A percentile compares a stretch with the other conserved stretches of the same genome.
Evolutionary conservation across 2,329 filamentous ascomycete genomes (phyloP).

Genomic region (Aureobasidium sp.): DNA sequence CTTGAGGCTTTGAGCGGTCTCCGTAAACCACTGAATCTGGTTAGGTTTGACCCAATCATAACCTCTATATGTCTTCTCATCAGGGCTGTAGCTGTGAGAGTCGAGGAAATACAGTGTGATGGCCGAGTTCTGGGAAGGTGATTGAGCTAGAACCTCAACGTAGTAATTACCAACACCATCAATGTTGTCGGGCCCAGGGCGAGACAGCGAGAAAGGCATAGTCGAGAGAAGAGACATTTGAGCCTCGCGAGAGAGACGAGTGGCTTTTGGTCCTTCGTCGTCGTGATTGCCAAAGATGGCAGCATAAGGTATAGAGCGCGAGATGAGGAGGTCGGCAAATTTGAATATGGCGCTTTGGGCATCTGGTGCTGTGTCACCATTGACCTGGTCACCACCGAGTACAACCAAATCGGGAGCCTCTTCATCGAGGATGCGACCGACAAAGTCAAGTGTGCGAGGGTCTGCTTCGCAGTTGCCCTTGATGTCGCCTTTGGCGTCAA

Average conservation of each 20-base stretch:
- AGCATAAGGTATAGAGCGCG: constrained; percentile 84
- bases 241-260: constrained; percentile 55
- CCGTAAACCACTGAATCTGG: constrained; percentile 91
- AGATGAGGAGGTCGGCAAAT: constrained; percentile 72
- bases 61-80: constrained; percentile 79
- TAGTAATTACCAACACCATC: constrained; percentile 94
- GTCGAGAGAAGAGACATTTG: constrained; percentile 83
- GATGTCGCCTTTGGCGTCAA: constrained; percentile 60
- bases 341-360: constrained; percentile 92
- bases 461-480: constrained; percentile 84
- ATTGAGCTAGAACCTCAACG: constrained; percentile 77
- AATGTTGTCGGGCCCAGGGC: constrained; percentile 70
- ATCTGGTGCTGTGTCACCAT: constrained; percentile 86
- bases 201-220: constrained; percentile 82
- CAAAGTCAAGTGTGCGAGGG: constrained; percentile 81
- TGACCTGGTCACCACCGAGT: constrained; percentile 88
- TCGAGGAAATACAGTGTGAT: constrained; percentile 93
- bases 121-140: constrained; percentile 74
- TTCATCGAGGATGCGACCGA: constrained; percentile 73
- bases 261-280: constrained; percentile 61
- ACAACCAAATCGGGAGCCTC: constrained; percentile 92
- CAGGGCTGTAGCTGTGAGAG: constrained; percentile 83
- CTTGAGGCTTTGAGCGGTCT: constrained; percentile 65
- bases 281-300: constrained; percentile 97
- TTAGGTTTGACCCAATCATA: constrained; percentile 96